Conservation (phyloP, 1,284 basidiomycete species). For the Coniferiporia weirii region DNA sequence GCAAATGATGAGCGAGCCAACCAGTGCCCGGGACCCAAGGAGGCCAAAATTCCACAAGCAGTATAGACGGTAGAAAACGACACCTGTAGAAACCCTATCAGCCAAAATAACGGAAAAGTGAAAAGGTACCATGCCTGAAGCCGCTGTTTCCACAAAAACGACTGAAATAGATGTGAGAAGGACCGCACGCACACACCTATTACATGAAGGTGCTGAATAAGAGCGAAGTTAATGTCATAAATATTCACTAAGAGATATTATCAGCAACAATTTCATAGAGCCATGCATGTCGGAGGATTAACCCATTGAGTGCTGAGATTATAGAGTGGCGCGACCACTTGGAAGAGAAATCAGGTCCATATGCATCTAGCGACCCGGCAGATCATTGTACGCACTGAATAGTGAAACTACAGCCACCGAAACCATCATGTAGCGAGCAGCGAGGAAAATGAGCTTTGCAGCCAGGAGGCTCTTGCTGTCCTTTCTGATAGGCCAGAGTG, state of each 20-base stretch:
- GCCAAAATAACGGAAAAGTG: background rate
- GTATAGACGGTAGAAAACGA: slow-evolving; percentile 13
- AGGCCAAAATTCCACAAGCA: slow-evolving; percentile 8
- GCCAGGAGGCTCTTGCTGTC: too few relatives aligned
- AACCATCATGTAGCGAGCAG: slow-evolving; percentile 12
- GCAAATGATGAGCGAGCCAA: background rate
- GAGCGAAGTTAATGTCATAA: background rate
- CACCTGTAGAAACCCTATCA: background rate
- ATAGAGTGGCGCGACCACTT: background rate
- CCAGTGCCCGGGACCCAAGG: background rate
- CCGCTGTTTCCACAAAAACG: slow-evolving; percentile 4
- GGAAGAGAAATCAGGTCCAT: background rate
- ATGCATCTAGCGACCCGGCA: background rate
- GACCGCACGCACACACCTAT: slow-evolving; percentile 6
- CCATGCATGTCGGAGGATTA: background rate
- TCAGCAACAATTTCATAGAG: background rate
- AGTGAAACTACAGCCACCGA: background rate
- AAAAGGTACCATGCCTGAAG: background rate
- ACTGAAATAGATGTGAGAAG: background rate
- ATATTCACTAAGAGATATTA: background rate
- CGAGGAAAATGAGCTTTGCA: slow-evolving; percentile 4
- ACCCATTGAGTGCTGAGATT: slow-evolving; percentile 5
- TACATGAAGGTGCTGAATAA: background rate
- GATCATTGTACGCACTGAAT: background rate
- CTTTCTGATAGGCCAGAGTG: background rate